phyloP scores from a whole-genome alignment of 2,329 filamentous ascomycete genomes.

The Parafenestella ontariensis region DNA sequence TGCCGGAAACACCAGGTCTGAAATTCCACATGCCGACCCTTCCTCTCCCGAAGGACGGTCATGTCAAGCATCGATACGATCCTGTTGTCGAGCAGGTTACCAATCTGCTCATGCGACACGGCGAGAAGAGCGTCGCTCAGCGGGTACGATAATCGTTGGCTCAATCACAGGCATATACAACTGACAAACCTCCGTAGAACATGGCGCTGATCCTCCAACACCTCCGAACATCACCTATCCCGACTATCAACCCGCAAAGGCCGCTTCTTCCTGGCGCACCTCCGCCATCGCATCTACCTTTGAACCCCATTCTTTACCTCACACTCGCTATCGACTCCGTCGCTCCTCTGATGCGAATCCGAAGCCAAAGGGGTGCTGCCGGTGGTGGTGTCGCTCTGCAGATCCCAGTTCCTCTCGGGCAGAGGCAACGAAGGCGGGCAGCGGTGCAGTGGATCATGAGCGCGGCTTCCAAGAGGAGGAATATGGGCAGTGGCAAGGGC shows the following conservation, averaged over 20 bases:
- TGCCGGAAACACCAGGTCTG: constrained; percentile 59
- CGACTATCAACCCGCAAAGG: constrained; percentile 73
- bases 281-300: constrained; percentile 78
- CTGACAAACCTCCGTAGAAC: constrained; percentile 63
- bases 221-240: constrained; percentile 83
- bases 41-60: constrained; percentile 67
- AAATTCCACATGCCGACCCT: constrained; percentile 78
- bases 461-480: constrained; percentile 78
- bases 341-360: constrained; percentile 83
- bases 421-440: constrained; percentile 76
- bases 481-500: constrained; percentile 72
- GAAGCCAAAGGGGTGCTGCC: constrained; percentile 75
- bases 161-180: neutral
- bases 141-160: constrained; percentile 63
- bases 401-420: constrained; percentile 77
- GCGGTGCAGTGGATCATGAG: constrained; percentile 92
- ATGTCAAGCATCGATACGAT: constrained; percentile 84
- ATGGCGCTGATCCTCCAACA: constrained; percentile 82
- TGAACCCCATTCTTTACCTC: constrained; percentile 89
- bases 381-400: constrained; percentile 87
- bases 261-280: constrained; percentile 79
- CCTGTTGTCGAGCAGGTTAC: constrained; percentile 86
- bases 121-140: constrained; percentile 90
- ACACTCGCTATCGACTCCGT: constrained; percentile 91
- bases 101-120: constrained; percentile 88